Base-by-base conservation (phyloP, 768 basidiomycete species). In the Phanerochaete sordida region DNA sequence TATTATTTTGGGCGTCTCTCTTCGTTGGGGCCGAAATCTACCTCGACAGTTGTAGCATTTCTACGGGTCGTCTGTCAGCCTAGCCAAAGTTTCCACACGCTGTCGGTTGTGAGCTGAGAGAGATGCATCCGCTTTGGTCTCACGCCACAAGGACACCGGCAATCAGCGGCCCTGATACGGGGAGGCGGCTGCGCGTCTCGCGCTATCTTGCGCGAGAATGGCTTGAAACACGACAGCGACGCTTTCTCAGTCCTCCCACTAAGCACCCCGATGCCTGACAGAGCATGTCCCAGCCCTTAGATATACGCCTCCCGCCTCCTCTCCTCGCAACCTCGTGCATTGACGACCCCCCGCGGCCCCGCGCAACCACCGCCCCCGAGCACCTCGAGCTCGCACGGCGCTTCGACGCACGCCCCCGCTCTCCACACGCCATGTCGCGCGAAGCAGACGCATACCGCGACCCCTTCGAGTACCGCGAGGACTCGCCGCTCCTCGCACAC, bases 151-250 rank as follows among this genome's bases (percentile, higher is more conserved):
- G 3, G 53, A 1, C n/a, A 6, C n/a, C 53, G 53, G 53, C 9
- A 24, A 39, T 21, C 16, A 12, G 27, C 51, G n/a, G n/a, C n/a
- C n/a, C n/a, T n/a, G n/a, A n/a, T n/a, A n/a, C n/a, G 51, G 31
- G 26, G 13, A 30, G 51, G 31, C 27, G 50, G 50, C 50, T 51
- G 50, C 53, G 53, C 31, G 53, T 13, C 31, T 35, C 39, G 24
- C 53, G 53, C 53, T 54, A 54, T 54, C 53, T 54, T 16, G 35
- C 53, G 53, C 53, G 53, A 54, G 31, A 35, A 54, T 54, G 53
- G 24, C 21, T 24, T 54, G 35, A 39, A 24, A 26, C 53, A 39
- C 35, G 37, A 19, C 53, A 54, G 11, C 23, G 23, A 37, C 53
- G 53, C 4, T 33, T 37, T 54, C 37, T 23, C 31, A 37, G 19